Percentiles rank a stretch among this genome's conserved stretches.
Evolutionary conservation across 2,329 filamentous ascomycete genomes (phyloP).

Genomic region (Venturia effusa): DNA sequence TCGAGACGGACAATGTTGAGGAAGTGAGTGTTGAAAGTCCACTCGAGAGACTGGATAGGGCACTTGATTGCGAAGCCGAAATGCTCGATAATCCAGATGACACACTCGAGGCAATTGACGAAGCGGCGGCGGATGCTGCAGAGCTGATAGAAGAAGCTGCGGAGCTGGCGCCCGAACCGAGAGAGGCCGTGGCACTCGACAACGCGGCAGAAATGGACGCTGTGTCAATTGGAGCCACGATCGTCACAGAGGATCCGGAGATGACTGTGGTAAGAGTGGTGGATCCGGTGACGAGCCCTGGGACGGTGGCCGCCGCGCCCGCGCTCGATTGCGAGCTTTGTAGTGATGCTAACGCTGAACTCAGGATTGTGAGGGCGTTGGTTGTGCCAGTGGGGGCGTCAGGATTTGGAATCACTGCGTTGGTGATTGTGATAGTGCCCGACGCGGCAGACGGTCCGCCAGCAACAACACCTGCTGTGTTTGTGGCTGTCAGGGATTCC

Average conservation of each 20-base stretch:
- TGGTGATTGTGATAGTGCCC: background rate
- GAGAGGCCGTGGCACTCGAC: background rate
- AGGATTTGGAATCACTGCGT: background rate
- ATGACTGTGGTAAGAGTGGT: background rate
- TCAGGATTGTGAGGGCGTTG: background rate
- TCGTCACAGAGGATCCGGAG: background rate
- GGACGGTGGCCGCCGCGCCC: no score
- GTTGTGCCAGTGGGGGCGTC: background rate
- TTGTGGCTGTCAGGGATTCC: background rate
- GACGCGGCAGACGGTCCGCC: background rate
- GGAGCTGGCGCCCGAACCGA: conserved; percentile 43
- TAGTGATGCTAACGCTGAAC: background rate
- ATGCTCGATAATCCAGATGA: background rate
- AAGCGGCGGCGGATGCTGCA: background rate
- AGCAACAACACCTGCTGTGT: background rate
- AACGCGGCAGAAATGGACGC: background rate
- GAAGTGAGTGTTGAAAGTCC: background rate
- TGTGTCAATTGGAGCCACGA: background rate
- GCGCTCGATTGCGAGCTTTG: background rate
- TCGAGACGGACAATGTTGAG: background rate
- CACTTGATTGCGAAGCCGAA: background rate
- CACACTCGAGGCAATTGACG: background rate
- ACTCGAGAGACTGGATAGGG: background rate
- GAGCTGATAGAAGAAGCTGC: conserved; percentile 33
- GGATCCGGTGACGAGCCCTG: background rate